These are phyloP conservation scores for Diaporthe eres DNA, from an alignment of 2,329 filamentous ascomycete species.

Conservation along the genomic window DNA sequence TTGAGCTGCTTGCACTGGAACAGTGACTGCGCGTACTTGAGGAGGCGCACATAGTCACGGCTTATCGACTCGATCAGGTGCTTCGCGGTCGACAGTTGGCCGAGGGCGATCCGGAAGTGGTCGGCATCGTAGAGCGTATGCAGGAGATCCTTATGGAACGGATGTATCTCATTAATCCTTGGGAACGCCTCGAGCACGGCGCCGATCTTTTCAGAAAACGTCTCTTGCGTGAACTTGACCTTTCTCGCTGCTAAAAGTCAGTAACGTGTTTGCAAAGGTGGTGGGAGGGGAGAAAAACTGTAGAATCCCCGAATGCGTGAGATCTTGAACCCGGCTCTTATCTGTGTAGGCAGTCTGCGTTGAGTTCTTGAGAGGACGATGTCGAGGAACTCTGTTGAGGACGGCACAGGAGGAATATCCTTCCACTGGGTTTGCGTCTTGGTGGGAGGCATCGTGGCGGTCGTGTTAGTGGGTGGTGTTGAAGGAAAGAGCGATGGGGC, in stretches of 20 bases:
- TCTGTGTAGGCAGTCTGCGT: conserved; percentile 91
- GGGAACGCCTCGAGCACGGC: conserved; percentile 85
- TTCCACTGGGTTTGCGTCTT: conserved; percentile 41
- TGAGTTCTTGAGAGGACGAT: conserved; percentile 96
- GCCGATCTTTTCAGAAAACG: conserved; percentile 93
- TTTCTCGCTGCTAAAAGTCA: conserved; percentile 72
- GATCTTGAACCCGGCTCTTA: conserved; percentile 96
- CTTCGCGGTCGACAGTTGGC: conserved; percentile 95
- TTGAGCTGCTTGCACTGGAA: conserved; percentile 99
- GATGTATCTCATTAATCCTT: conserved; percentile 78
- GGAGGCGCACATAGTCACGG: conserved; percentile 93
- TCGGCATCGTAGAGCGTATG: conserved; percentile 99
- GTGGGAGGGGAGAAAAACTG: conserved; percentile 38
- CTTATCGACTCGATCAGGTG: conserved; percentile 96
- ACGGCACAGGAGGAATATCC: conserved; percentile 2
- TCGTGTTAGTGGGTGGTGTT: background rate
- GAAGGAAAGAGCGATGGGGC: background rate
- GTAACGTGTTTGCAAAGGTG: too few relatives aligned
- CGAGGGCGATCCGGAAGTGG: conserved; percentile 96
- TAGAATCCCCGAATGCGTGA: conserved; percentile 94
- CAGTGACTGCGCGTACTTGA: conserved; percentile 91
- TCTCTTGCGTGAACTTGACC: conserved; percentile 98
- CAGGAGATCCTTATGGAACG: conserved; percentile 77
- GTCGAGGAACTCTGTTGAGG: conserved; percentile 83
- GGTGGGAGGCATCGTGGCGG: conserved; percentile 33